These are phyloP conservation scores for Curvularia sp. DNA, from an alignment of 2,329 filamentous ascomycete genomes.

Conservation along the genomic window DNA sequence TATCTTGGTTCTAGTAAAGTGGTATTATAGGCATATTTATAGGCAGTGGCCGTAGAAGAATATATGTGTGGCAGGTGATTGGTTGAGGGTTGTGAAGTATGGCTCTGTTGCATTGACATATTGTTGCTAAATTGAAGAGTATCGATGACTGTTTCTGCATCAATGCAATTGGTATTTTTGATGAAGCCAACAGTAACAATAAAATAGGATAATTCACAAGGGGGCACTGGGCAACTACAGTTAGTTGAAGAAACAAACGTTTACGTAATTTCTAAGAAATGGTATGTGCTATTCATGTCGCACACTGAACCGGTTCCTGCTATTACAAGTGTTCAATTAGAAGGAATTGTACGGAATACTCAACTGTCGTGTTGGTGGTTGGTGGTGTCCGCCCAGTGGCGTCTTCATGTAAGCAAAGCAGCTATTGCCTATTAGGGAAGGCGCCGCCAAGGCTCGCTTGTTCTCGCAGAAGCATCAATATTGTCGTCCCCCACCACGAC, in stretches of 20 bases:
- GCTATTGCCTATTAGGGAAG: constrained; percentile 15
- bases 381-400: not conserved
- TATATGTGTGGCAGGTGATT: not conserved
- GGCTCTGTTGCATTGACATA: constrained; percentile 6
- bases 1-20: not conserved
- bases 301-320: too few species aligned
- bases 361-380: not conserved
- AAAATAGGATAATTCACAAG: not conserved
- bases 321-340: not conserved
- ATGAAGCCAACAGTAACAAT: not conserved
- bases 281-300: too few species aligned
- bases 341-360: not conserved
- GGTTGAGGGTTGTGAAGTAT: constrained; percentile 2
- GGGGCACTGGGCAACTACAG: not conserved
- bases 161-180: not conserved
- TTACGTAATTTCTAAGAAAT: not conserved
- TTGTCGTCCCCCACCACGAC: constrained; percentile 19
- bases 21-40: not conserved
- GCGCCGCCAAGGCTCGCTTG: constrained; percentile 34
- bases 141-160: not conserved
- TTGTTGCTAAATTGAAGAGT: constrained; percentile 2
- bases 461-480: constrained; percentile 15
- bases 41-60: not conserved
- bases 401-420: not conserved
- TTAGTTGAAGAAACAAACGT: not conserved